Evolutionary conservation across 148 eudicot species (phyloP).

Genomic region (Rheum nobile): DNA sequence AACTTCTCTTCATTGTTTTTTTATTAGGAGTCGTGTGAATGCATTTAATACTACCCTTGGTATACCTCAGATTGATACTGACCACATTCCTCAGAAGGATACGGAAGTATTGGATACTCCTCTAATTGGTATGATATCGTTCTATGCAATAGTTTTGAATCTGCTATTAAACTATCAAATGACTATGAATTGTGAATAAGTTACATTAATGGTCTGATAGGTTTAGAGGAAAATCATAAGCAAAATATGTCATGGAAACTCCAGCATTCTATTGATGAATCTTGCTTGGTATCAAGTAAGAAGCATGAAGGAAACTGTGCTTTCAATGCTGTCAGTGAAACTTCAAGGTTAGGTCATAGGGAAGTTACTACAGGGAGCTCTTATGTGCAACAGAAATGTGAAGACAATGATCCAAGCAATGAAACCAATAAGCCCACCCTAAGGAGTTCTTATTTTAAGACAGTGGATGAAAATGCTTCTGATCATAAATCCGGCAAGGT

Average conservation of each 20-base stretch:
- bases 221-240: slow-evolving; percentile 17
- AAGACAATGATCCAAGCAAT: slow-evolving; percentile 6
- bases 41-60: not conserved
- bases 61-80: slow-evolving; percentile 22
- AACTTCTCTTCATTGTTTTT: not conserved
- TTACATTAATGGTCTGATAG: slow-evolving; percentile 8
- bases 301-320: slow-evolving; percentile 17
- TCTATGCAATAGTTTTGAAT: not conserved
- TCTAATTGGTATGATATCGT: slow-evolving; percentile 27
- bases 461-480: slow-evolving; percentile 14
- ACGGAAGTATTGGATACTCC: slow-evolving; percentile 15
- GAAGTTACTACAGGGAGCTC: slow-evolving; percentile 10
- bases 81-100: slow-evolving; percentile 10
- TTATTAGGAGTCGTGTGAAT: not conserved
- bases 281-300: slow-evolving; percentile 34
- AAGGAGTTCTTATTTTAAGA: slow-evolving; percentile 56
- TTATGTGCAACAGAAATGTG: slow-evolving; percentile 8
- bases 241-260: slow-evolving; percentile 24
- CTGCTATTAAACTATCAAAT: not conserved
- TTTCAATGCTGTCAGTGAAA: slow-evolving; percentile 16
- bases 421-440: slow-evolving; percentile 17
- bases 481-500: slow-evolving; percentile 24
- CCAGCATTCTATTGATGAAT: slow-evolving; percentile 30
- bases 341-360: slow-evolving; percentile 14
- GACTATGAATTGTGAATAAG: not conserved